A percentile compares a stretch with the other conserved stretches of the same genome.
Conservation (phyloP, 352 stramenopile genomes). For the Phytophthora quininea region DNA sequence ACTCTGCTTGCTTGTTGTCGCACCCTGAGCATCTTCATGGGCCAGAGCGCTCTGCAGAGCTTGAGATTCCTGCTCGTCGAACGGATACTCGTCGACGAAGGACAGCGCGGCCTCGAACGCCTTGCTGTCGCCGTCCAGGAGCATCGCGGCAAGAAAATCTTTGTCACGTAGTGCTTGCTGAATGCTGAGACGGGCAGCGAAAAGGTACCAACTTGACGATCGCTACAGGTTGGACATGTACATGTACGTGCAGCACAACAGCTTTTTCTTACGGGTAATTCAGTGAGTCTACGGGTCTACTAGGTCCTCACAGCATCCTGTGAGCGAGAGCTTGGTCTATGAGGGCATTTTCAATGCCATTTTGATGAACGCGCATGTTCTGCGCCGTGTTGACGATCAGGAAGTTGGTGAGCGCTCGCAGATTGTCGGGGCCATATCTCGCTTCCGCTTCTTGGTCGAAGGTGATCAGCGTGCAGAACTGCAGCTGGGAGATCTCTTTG, state of each 20-base stretch:
- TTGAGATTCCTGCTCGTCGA: background rate
- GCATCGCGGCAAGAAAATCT: conserved; percentile 1
- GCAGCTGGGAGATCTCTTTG: conserved; percentile 46
- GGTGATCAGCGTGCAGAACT: conserved; percentile 56
- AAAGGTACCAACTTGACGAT: background rate
- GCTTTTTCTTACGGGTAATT: no score
- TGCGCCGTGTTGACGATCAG: conserved; percentile 40
- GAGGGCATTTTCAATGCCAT: conserved; percentile 53
- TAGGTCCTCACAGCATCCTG: background rate
- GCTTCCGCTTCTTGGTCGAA: conserved; percentile 41
- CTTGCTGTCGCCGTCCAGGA: conserved; percentile 24
- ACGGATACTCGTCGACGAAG: conserved; percentile 35
- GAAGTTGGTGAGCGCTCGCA: conserved; percentile 50
- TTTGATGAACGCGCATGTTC: conserved; percentile 45
- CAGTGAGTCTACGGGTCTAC: background rate
- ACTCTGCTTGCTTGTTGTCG: background rate
- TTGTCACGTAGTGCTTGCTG: no score
- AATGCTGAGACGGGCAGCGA: background rate
- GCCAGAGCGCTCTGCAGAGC: background rate
- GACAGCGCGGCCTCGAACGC: conserved; percentile 31
- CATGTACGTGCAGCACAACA: no score
- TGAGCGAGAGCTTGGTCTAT: conserved; percentile 25
- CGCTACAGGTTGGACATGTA: no score
- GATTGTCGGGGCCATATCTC: conserved; percentile 26
- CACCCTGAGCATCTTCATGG: background rate